These are phyloP conservation scores for Starmerella stigmatis DNA, from an alignment of 805 yeast genomes.

Conservation along the genomic window DNA sequence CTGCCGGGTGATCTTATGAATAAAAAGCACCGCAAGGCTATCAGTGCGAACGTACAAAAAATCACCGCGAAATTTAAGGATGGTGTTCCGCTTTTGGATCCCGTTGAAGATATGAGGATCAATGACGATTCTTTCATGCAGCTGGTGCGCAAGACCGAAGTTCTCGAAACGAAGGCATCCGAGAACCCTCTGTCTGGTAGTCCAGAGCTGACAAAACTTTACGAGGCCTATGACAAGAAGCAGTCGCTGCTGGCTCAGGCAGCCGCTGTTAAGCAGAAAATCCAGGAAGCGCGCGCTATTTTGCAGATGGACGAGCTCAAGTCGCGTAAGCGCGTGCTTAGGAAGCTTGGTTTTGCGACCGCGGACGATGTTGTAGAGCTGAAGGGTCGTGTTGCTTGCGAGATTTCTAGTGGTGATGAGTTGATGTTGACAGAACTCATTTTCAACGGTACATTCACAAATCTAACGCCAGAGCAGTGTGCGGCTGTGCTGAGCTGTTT, in stretches of 20 bases:
- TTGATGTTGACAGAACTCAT: slow-evolving; percentile 86
- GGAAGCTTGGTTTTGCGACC: slow-evolving; percentile 84
- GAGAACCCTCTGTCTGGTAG: slow-evolving; percentile 50
- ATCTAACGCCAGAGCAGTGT: slow-evolving; percentile 76
- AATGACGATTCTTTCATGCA: slow-evolving; percentile 63
- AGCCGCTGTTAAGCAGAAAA: slow-evolving; percentile 49
- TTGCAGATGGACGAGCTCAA: slow-evolving; percentile 89
- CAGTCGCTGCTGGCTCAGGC: slow-evolving; percentile 51
- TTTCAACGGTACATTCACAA: slow-evolving; percentile 91
- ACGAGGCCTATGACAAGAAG: slow-evolving; percentile 55
- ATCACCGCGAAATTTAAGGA: slow-evolving; percentile 76
- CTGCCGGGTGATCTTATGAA: slow-evolving; percentile 62
- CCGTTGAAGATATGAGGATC: slow-evolving; percentile 85
- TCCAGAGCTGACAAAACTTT: slow-evolving; percentile 49
- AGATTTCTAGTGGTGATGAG: slow-evolving; percentile 70
- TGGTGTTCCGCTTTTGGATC: slow-evolving; percentile 86
- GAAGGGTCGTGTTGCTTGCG: slow-evolving; percentile 84
- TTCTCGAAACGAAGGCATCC: slow-evolving; percentile 61
- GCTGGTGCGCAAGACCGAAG: slow-evolving; percentile 67
- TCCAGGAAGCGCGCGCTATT: slow-evolving; percentile 77
- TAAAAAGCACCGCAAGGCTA: slow-evolving; percentile 38
- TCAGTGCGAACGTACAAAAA: slow-evolving; percentile 64
- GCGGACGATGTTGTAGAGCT: slow-evolving; percentile 82
- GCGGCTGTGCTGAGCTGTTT: slow-evolving; percentile 89
- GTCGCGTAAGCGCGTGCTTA: slow-evolving; percentile 82